A percentile compares a stretch with the other conserved stretches of the same genome.
These are phyloP conservation scores for Moelleriella libera DNA, from an alignment of 2,329 filamentous ascomycete genomes.

Conservation along the genomic window DNA sequence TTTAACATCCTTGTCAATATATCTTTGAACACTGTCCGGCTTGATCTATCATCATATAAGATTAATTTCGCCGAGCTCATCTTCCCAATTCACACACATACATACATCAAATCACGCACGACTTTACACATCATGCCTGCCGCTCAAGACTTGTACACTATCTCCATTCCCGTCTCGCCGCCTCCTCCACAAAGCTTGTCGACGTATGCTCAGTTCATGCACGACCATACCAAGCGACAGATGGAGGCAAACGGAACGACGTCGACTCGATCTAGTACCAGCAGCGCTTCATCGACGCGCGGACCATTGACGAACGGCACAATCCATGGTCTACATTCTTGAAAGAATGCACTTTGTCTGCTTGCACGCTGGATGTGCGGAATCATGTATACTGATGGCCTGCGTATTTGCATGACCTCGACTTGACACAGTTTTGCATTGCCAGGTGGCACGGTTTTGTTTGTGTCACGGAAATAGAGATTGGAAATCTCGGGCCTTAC, in stretches of 20 bases:
- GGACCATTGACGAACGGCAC: constrained; percentile 15
- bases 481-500: too few species aligned
- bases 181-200: constrained; percentile 32
- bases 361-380: not conserved
- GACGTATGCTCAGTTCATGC: constrained; percentile 47
- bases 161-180: constrained; percentile 21
- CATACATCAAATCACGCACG: too few species aligned
- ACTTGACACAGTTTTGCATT: too few species aligned
- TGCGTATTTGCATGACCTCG: too few species aligned
- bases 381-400: too few species aligned
- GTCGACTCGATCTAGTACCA: constrained; percentile 6
- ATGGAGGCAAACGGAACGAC: constrained; percentile 38
- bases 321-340: constrained; percentile 6
- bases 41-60: too few species aligned
- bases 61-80: too few species aligned
- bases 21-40: not conserved
- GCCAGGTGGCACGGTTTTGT: too few species aligned
- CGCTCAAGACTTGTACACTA: constrained; percentile 23
- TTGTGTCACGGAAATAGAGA: too few species aligned
- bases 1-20: not conserved
- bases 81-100: too few species aligned
- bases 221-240: constrained; percentile 49
- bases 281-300: constrained; percentile 8
- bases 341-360: not conserved
- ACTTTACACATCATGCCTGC: constrained; percentile 18